These are phyloP conservation scores for Microcyclosporella mali DNA, from an alignment of 2,329 filamentous ascomycete species.

Conservation along the genomic window DNA sequence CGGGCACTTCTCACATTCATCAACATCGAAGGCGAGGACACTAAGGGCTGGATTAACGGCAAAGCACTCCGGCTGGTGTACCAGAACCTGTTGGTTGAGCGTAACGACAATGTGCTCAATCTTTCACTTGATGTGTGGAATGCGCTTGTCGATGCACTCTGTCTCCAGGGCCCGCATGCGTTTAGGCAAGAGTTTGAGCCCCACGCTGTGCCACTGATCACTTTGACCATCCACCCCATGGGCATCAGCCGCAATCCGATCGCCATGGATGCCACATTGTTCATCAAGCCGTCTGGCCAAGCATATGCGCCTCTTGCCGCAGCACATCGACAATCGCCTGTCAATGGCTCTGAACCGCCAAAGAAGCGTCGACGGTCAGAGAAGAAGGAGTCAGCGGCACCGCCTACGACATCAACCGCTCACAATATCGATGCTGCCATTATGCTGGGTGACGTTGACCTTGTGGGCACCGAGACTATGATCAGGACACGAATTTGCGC, in stretches of 20 bases:
- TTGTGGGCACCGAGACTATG: conserved; percentile 83
- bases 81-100: conserved; percentile 90
- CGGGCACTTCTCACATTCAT: conserved; percentile 91
- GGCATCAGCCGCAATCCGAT: conserved; percentile 86
- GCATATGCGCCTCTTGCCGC: conserved; percentile 58
- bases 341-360: conserved; percentile 55
- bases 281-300: conserved; percentile 88
- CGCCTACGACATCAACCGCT: conserved; percentile 45
- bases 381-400: conserved; percentile 66
- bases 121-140: conserved; percentile 84
- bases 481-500: conserved; percentile 85
- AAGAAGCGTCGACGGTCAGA: conserved; percentile 78
- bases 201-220: conserved; percentile 75
- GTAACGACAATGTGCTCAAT: conserved; percentile 74
- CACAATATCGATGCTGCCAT: conserved; percentile 98
- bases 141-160: conserved; percentile 65
- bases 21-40: conserved; percentile 70
- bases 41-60: conserved; percentile 86
- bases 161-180: conserved; percentile 52
- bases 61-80: conserved; percentile 83
- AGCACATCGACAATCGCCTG: conserved; percentile 37
- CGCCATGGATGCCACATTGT: conserved; percentile 81
- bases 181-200: conserved; percentile 66
- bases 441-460: conserved; percentile 92
- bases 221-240: conserved; percentile 81